phyloP scores from a whole-genome alignment of 495 filamentous ascomycete genomes.

The Thermothielavioides terrestris region DNA sequence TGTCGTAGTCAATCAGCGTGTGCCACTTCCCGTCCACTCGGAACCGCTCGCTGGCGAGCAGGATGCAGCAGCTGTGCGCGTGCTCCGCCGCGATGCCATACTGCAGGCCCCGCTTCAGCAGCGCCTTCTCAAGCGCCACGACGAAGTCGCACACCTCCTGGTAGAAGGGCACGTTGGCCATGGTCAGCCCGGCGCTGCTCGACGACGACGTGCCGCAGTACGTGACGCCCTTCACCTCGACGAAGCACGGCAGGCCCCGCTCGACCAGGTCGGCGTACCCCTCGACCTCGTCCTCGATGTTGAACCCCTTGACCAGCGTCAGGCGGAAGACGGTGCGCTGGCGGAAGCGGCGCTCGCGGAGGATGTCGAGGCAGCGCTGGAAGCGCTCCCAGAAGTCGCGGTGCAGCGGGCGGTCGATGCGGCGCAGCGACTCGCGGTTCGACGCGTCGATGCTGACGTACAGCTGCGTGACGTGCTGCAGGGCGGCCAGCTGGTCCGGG shows the following conservation, averaged over 20 bases:
- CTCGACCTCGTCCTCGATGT: conserved; percentile 82
- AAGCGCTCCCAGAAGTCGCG: conserved; percentile 98
- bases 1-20: conserved; percentile 80
- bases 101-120: conserved; percentile 56
- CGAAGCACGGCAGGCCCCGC: conserved; percentile 74
- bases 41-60: conserved; percentile 75
- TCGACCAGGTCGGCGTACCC: conserved; percentile 88
- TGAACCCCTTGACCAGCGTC: conserved; percentile 92
- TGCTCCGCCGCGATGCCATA: conserved; percentile 95
- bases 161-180: conserved; percentile 95
- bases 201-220: conserved; percentile 87
- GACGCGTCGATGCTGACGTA: conserved; percentile 94
- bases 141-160: conserved; percentile 79
- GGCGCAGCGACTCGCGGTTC: conserved; percentile 76
- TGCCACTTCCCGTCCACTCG: conserved; percentile 69
- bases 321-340: conserved; percentile 93
- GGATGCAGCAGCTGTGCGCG: conserved; percentile 83
- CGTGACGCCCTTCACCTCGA: conserved; percentile 94
- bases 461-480: conserved; percentile 80
- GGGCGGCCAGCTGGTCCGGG: conserved; percentile 74
- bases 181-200: conserved; percentile 72
- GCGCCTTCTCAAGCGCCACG: conserved; percentile 54
- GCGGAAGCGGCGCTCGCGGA: conserved; percentile 66
- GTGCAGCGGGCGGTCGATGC: conserved; percentile 85
- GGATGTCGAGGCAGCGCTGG: conserved; percentile 78